Evolutionary conservation across 2,329 filamentous ascomycete genomes (phyloP), one percentile per base, ranked within the genome.

Genomic region (Stagonosporopsis chrysanthemi): DNA sequence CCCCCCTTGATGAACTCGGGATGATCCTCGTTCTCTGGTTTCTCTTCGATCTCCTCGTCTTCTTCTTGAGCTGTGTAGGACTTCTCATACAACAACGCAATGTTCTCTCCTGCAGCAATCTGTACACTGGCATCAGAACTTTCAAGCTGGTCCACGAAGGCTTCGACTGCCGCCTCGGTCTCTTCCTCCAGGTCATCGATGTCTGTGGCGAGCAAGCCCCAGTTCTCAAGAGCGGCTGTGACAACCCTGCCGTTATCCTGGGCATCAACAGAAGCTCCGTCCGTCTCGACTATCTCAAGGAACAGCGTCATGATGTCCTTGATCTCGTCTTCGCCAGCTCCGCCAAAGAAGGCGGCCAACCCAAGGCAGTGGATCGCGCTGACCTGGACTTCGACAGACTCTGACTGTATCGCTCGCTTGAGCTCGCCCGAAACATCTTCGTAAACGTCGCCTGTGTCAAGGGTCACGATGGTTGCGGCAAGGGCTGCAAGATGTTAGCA

Each of bases 141-240:
- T 58, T 93, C 88, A 17, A 97, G 88, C 75, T 96, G 92, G 44
- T 96, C 92, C 39, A 91, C 87, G 66, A 97, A 92, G 2, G 89
- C 88, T 50, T 95, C 90, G 67, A 95, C 84, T 15, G 90, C 89
- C 26, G 86, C 79, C 62, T 91, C 88, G 29, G 89, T 91, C 58
- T 87, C 83, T 15, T 85, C 83, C 64, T 90, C 86, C 40, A 92
- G 81, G 67, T 94, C 90, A 3, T 92, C 88, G 6, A 94, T 79
- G 58, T 90, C 86, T 4, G 90, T 92, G 5, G 90, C 90, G 5
- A 96, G 83, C 62, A 94, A 89, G 1, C 88, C 89, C 90, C 91
- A 96, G 56, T 88, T 86, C 62, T 89, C 84, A 1, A 96, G 80
- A 0, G 91, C 90, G 0, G 91, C 90, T 3, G 86, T 82, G 1